Conservation (phyloP, 2,329 filamentous ascomycete genomes). For the Ceratocystis papillata region DNA sequence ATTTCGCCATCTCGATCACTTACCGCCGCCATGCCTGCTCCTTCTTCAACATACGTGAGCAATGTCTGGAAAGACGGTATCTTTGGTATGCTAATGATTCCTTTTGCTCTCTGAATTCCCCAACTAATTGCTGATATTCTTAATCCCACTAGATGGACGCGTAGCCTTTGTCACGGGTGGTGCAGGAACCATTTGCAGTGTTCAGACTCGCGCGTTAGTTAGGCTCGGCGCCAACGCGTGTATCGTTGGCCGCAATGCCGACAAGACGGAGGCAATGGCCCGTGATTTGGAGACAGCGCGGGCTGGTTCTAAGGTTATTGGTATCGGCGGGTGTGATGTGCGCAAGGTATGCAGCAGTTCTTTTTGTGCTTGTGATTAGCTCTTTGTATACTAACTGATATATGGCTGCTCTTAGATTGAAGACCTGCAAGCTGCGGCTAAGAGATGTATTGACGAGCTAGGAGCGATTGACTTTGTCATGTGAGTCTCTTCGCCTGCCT, state of each 20-base stretch:
- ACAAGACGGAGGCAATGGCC: slow-evolving; percentile 75
- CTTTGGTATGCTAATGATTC: slow-evolving; percentile 50
- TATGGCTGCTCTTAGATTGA: slow-evolving; percentile 38
- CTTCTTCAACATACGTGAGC: slow-evolving; percentile 66
- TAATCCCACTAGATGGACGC: slow-evolving; percentile 54
- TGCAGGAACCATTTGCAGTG: slow-evolving; percentile 85
- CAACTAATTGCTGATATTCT: neutral
- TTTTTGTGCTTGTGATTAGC: slow-evolving; percentile 15
- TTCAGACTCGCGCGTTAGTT: slow-evolving; percentile 83
- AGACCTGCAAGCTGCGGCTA: slow-evolving; percentile 60
- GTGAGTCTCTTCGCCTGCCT: slow-evolving; percentile 40
- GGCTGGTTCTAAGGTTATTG: slow-evolving; percentile 70
- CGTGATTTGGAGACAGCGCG: slow-evolving; percentile 72
- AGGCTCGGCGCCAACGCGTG: slow-evolving; percentile 85
- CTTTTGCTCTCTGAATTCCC: neutral
- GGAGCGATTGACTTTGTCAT: slow-evolving; percentile 88
- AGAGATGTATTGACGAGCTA: slow-evolving; percentile 68
- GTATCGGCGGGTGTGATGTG: slow-evolving; percentile 71
- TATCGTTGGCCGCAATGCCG: slow-evolving; percentile 79
- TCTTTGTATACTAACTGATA: neutral
- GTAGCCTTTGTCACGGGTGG: slow-evolving; percentile 94
- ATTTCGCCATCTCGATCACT: neutral
- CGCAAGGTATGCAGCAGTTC: slow-evolving; percentile 46
- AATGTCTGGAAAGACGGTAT: slow-evolving; percentile 77
- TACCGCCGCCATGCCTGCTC: slow-evolving; percentile 47